phyloP scores from a whole-genome alignment of 2,329 filamentous ascomycete genomes.

The Pseudogymnoascus sp. region DNA sequence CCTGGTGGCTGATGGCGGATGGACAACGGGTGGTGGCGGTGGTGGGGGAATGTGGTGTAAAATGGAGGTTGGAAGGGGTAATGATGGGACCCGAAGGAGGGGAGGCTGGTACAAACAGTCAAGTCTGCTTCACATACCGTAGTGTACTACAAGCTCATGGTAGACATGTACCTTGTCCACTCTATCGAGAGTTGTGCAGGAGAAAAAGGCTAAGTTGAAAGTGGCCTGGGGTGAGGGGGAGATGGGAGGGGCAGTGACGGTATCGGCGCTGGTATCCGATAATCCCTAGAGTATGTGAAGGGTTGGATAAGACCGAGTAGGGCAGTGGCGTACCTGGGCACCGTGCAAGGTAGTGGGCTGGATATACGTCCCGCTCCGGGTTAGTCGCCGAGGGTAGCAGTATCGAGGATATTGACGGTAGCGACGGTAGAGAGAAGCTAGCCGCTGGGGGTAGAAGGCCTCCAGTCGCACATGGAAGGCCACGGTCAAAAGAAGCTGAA shows the following conservation, averaged over 20 bases:
- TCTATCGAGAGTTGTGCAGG: constrained; percentile 8
- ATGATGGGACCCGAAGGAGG: background rate
- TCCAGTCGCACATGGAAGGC: constrained; percentile 7
- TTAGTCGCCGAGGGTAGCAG: background rate
- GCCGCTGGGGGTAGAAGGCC: constrained; percentile 9
- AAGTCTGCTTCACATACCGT: constrained; percentile 6
- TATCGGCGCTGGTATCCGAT: constrained; percentile 12
- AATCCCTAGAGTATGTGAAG: constrained; percentile 7
- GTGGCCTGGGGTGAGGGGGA: constrained; percentile 8
- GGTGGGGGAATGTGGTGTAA: background rate
- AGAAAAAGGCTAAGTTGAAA: constrained; percentile 10
- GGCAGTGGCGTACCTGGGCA: background rate
- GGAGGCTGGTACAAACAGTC: background rate
- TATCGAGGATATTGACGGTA: background rate
- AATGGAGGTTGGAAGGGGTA: constrained; percentile 11
- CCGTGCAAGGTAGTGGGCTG: background rate
- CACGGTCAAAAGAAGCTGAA: background rate
- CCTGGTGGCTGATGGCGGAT: constrained; percentile 1
- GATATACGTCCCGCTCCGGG: background rate
- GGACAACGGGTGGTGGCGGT: background rate
- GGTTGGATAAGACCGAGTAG: constrained; percentile 9
- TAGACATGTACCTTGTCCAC: background rate
- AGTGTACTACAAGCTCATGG: constrained; percentile 1
- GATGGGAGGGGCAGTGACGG: constrained; percentile 8
- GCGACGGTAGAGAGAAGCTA: constrained; percentile 10